Conservation (phyloP, 306 rosid species). For the Astragalus glycyphyllos region DNA sequence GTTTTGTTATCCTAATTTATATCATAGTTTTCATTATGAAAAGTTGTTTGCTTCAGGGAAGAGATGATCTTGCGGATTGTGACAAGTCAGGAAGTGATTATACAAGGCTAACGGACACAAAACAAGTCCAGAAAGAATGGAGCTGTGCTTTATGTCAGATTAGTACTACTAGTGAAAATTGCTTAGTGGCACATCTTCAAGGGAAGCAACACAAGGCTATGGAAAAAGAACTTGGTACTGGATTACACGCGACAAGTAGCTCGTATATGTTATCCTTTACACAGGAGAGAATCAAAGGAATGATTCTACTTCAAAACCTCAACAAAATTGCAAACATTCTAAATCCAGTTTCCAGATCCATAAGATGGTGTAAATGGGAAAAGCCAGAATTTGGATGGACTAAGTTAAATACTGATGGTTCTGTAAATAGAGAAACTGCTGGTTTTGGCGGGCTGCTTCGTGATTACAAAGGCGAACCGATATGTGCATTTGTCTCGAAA, state of each 20-base stretch:
- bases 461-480: constrained; percentile 50
- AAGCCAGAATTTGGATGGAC: constrained; percentile 66
- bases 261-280: constrained; percentile 34
- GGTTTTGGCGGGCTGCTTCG: constrained; percentile 69
- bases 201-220: constrained; percentile 61
- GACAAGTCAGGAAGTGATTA: constrained; percentile 28
- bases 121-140: constrained; percentile 66
- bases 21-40: constrained; percentile 7
- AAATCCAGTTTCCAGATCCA: constrained; percentile 48
- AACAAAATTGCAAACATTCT: constrained; percentile 56
- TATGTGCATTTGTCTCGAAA: constrained; percentile 68
- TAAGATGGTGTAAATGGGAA: constrained; percentile 56
- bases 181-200: constrained; percentile 51
- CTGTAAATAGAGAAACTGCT: constrained; percentile 46
- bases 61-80: constrained; percentile 16
- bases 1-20: constrained; percentile 8
- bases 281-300: constrained; percentile 47
- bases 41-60: constrained; percentile 50
- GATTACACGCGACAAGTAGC: constrained; percentile 27
- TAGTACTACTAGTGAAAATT: constrained; percentile 51
- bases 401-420: constrained; percentile 74
- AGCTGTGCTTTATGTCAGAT: constrained; percentile 68
- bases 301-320: constrained; percentile 52
- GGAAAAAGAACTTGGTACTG: constrained; percentile 37
- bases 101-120: constrained; percentile 33